Evolutionary conservation across 1,284 basidiomycete genomes (phyloP), one percentile per base, ranked within the genome.

Genomic region (Somion occarium): DNA sequence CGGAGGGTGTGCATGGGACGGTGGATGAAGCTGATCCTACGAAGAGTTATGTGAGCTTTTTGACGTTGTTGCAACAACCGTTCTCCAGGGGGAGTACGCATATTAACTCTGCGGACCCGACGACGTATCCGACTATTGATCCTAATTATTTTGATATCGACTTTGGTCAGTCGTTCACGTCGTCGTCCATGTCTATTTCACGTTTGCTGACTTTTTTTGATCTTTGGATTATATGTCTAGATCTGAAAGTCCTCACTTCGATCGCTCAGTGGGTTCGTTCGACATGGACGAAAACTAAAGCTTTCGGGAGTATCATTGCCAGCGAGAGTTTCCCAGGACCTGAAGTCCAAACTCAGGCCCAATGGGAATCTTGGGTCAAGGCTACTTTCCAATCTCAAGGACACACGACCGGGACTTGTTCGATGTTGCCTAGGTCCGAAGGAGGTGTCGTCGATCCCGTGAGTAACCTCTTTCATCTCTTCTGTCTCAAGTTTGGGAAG

Each of bases 211-310:
- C 25, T 49, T 53, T 23, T 56, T 55, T 15, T 55, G 25, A 74
- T 77, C 57, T 58, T 74, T 3, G 64, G 72, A 34, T 61, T 75
- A 11, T 60, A 79, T 48, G 64, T 80, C 22, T 81, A 57, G 69
- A 70, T 20, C 63, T 79, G 56, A 82, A 82, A 56, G 77, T 74
- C 25, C 18, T 48, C 37, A 37, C 43, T 3, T 42, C 50, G 37
- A 52, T 58, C 20, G 56, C 53, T 46, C 3, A 46, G 25, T 15
- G 5, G n/a, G 44, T n/a, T 27, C 44, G 39, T 19, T 41, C 13
- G 13, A 15, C 39, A 9, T 41, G 23, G 11, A 43, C 13, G 22
- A 19, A 19, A 22, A 7, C 23, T 23, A 43, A 5, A 34, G 7
- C 30, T 43, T 43, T 23, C 4, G 3, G 13, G 19, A 18, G 7